These are phyloP conservation scores for Cryptococcus wingfieldii DNA, from an alignment of 1,284 basidiomycete genomes.

Conservation along the genomic window DNA sequence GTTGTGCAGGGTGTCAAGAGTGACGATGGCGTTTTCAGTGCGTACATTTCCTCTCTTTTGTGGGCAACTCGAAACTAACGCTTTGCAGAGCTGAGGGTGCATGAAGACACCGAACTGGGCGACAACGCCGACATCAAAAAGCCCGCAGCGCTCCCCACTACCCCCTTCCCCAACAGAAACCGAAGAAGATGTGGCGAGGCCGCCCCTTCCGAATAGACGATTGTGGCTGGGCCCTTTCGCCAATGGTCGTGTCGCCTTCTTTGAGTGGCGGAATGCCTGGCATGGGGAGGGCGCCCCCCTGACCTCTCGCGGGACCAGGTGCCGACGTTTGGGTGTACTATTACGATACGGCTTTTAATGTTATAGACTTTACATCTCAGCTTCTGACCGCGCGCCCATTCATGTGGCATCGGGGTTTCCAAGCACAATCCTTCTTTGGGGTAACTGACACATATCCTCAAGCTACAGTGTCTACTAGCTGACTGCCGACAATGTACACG, in stretches of 20 bases:
- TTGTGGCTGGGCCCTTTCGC: background rate
- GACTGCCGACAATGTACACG: no score
- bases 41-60: slow-evolving; percentile 12
- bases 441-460: no score
- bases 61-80: background rate
- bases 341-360: no score
- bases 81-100: slow-evolving; percentile 41
- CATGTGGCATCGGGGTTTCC: no score
- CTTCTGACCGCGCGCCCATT: no score
- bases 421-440: no score
- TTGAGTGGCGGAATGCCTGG: no score
- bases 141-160: slow-evolving; percentile 35
- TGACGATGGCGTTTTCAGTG: slow-evolving; percentile 35
- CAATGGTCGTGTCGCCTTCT: background rate
- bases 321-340: no score
- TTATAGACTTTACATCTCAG: no score
- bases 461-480: no score
- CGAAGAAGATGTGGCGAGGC: slow-evolving; percentile 13
- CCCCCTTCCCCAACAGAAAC: slow-evolving; percentile 44
- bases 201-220: background rate
- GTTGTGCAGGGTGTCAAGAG: slow-evolving; percentile 45
- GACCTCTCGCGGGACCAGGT: no score
- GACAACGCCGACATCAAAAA: slow-evolving; percentile 39
- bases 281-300: no score
- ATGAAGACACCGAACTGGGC: slow-evolving; percentile 44